Base-by-base conservation (phyloP, 2,329 filamentous ascomycete genomes). In the Fusarium odoratissimum region DNA sequence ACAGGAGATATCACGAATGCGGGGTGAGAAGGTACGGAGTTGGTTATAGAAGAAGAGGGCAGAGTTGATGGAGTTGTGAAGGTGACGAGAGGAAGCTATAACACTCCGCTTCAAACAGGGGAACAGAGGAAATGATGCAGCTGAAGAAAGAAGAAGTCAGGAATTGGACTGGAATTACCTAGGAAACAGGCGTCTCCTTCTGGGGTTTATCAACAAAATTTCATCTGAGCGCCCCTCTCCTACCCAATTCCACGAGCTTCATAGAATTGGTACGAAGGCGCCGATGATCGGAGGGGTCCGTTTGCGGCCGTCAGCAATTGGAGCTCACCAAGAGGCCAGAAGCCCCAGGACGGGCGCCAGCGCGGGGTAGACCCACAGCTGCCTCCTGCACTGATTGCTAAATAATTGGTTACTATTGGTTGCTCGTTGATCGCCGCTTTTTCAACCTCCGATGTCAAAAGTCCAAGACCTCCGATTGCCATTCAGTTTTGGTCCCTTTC, bases 271-370 rank as follows among this genome's bases (percentile, higher is more conserved):
- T 35, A 59, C 25, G n/a, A 42, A 35, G 28, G 31, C 70, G 70
- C 78, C 78, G 78, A 79, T 79, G 51, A 79, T 79, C 78, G 78
- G 78, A 79, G 78, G 59, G 58, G 52, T 72, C 67, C 67, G 60
- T 64, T 63, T 72, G 35, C 68, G 60, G 60, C 68, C 66, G 56
- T 68, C 73, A 75, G 73, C 75, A 75, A 76, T 76, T 74, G 75
- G 66, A 73, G 73, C 60, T 66, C 72, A 67, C 19, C 60, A 46
- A 76, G 69, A 74, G 72, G 72, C 72, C 69, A 74, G 68, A 37
- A 62, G 62, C 62, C 45, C 42, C 64, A 74, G 61, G 42, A 58
- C 58, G 60, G 72, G 52, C 68, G 60, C 68, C 73, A 76, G 76
- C 76, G 75, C 75, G 76, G 76, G 75, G 75, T 78, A 79, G 71